Percentiles rank a stretch among this genome's conserved stretches.
These are phyloP conservation scores for Penicillium odoratum DNA, from an alignment of 495 filamentous ascomycete species.

Conservation along the genomic window DNA sequence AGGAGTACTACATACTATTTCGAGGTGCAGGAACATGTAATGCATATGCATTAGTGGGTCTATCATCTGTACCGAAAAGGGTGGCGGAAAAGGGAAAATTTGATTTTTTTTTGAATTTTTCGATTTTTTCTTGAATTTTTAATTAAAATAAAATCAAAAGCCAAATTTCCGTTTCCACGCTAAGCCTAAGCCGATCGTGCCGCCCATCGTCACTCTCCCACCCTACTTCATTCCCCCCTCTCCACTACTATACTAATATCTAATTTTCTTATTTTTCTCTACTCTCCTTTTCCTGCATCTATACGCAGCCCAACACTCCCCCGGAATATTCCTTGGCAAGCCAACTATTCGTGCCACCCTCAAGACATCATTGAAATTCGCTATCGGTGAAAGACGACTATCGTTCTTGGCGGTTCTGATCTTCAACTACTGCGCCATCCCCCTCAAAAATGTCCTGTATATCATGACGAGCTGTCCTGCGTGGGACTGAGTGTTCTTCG, in stretches of 20 bases:
- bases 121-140: neutral
- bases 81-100: conserved; percentile 3
- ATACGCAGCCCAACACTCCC: neutral
- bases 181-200: conserved; percentile 29
- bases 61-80: neutral
- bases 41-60: neutral
- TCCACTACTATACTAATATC: conserved; percentile 15
- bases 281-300: neutral
- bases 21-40: conserved; percentile 21
- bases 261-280: conserved; percentile 18
- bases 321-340: conserved; percentile 1
- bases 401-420: conserved; percentile 1
- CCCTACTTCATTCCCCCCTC: conserved; percentile 10
- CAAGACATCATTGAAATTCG: neutral
- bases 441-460: conserved; percentile 40
- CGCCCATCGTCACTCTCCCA: conserved; percentile 27
- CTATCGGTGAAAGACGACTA: conserved; percentile 4
- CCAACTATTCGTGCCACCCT: conserved; percentile 6
- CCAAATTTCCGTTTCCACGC: conserved; percentile 14
- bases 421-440: neutral
- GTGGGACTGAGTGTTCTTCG: conserved; percentile 30
- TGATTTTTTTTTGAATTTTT: neutral
- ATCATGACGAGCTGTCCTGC: conserved; percentile 48
- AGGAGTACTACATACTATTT: conserved; percentile 6
- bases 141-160: conserved; percentile 7